Evolutionary conservation across 331 rosid genomes (phyloP).

Genomic region (Erythrophleum ivorense): DNA sequence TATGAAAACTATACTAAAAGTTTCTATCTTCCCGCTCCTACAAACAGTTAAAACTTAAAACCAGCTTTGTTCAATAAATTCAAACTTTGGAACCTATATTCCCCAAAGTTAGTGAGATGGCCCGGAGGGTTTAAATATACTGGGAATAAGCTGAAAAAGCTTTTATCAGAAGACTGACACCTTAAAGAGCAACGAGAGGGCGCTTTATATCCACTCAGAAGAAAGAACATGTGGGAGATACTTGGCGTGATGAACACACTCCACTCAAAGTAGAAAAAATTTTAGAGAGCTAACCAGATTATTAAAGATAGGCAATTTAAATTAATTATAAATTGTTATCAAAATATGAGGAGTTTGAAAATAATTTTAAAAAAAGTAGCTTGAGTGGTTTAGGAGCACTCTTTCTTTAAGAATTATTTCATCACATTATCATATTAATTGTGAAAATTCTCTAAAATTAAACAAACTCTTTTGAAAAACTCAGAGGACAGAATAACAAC

Average conservation of each 20-base stretch:
- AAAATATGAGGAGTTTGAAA: no score
- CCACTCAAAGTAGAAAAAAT: neutral
- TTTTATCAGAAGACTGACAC: constrained; percentile 33
- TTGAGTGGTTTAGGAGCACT: no score
- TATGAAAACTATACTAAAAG: neutral
- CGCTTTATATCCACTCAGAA: constrained; percentile 30
- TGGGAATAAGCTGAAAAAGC: constrained; percentile 36
- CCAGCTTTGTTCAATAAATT: neutral
- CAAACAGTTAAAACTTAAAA: neutral
- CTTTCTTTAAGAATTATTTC: no score
- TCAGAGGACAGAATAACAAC: no score
- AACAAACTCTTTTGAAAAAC: no score
- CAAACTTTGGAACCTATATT: constrained; percentile 32
- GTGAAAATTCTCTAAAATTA: no score
- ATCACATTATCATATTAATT: no score
- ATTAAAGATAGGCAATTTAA: neutral
- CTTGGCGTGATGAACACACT: constrained; percentile 15
- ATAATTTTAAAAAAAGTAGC: no score
- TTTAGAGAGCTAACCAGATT: neutral
- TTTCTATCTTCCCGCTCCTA: neutral
- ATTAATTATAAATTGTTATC: no score
- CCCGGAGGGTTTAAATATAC: neutral
- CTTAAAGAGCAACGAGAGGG: constrained; percentile 27
- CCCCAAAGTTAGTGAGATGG: constrained; percentile 1
- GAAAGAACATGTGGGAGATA: neutral